Conservation (phyloP, 257 asterid genomes). For the Solanum corneliomulleri region DNA sequence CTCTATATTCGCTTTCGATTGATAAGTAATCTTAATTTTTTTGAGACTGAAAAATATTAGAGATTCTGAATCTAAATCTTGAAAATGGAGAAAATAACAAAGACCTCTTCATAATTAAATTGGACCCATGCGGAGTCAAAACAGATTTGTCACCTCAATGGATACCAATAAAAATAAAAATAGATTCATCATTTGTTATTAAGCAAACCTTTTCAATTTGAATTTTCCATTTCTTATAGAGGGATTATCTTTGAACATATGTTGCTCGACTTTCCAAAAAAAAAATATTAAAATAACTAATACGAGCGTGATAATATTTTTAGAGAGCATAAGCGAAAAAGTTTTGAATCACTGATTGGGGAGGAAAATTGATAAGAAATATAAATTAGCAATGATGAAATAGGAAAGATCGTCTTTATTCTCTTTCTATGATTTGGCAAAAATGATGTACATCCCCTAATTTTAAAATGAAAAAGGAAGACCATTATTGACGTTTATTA, state of each 20-base stretch:
- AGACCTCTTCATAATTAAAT: not conserved
- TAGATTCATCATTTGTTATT: not conserved
- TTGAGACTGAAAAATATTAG: no score
- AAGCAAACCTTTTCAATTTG: not conserved
- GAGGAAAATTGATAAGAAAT: not conserved
- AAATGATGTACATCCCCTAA: not conserved
- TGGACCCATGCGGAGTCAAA: not conserved
- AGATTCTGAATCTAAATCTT: no score
- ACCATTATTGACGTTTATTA: not conserved
- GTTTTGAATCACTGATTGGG: not conserved
- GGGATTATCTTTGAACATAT: not conserved
- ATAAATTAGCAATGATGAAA: not conserved
- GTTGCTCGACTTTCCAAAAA: not conserved
- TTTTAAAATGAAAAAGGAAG: not conserved
- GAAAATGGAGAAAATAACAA: not conserved
- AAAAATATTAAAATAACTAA: not conserved
- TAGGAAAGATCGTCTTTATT: not conserved
- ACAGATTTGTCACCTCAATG: not conserved
- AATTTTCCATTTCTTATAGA: not conserved
- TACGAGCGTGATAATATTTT: not conserved
- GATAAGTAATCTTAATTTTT: no score
- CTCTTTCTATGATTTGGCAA: not conserved
- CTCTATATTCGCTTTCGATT: not conserved
- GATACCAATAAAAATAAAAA: not conserved
- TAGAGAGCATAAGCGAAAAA: not conserved